Evolutionary conservation across 768 basidiomycete genomes (phyloP).

Genomic region (Suillus subluteus): DNA sequence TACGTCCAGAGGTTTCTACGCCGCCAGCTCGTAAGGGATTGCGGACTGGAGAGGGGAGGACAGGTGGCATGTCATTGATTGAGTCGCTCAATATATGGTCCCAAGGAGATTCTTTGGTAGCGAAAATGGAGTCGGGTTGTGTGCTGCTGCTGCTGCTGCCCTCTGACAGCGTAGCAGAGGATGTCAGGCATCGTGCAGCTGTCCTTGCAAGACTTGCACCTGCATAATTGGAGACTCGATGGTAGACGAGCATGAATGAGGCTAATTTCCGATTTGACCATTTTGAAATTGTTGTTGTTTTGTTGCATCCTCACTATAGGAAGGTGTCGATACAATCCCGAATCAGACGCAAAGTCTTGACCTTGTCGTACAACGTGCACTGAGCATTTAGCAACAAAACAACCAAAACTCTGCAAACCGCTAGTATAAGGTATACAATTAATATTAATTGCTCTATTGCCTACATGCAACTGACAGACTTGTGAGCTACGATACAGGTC

Average conservation of each 20-base stretch:
- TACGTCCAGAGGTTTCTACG: background rate
- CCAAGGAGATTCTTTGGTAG: slow-evolving; percentile 46
- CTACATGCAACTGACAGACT: no score
- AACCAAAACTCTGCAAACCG: no score
- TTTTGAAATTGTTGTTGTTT: background rate
- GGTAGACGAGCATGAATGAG: slow-evolving; percentile 26
- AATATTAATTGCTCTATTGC: no score
- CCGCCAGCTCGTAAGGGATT: slow-evolving; percentile 18
- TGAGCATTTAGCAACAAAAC: slow-evolving; percentile 17
- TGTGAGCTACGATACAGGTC: no score
- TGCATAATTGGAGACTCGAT: slow-evolving; percentile 14
- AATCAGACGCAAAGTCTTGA: slow-evolving; percentile 56
- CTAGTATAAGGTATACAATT: no score
- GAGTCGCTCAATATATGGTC: slow-evolving; percentile 54
- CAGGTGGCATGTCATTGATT: slow-evolving; percentile 37
- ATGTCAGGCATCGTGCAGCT: slow-evolving; percentile 9
- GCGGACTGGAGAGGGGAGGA: slow-evolving; percentile 23
- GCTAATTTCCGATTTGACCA: background rate
- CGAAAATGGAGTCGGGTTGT: slow-evolving; percentile 37
- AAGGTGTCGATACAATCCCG: slow-evolving; percentile 55
- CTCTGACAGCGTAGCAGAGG: background rate
- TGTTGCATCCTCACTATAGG: slow-evolving; percentile 22
- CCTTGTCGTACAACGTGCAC: slow-evolving; percentile 62
- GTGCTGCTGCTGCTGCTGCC: slow-evolving; percentile 1
- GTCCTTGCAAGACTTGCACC: slow-evolving; percentile 9